phyloP scores from a whole-genome alignment of 192 early-diverging fungal genomes.

The Backusella sp. region DNA sequence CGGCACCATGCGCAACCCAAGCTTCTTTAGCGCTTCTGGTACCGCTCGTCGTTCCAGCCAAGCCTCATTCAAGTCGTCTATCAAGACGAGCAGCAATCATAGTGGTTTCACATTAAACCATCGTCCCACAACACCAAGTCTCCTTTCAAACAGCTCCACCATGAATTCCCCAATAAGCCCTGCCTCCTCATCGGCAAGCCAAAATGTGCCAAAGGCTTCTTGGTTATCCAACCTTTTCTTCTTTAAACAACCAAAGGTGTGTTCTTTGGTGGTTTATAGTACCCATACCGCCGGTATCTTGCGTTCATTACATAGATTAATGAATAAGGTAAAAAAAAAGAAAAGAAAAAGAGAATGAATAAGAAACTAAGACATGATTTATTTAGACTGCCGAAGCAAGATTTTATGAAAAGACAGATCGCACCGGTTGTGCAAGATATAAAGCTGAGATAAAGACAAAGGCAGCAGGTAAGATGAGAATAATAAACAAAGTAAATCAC shows the following conservation, averaged over 20 bases:
- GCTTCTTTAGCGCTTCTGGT: background rate
- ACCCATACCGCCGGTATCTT: conserved; percentile 12
- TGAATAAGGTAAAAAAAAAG: conserved; percentile 16
- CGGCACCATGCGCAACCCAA: background rate
- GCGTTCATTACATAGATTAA: conserved; percentile 13
- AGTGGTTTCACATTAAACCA: conserved; percentile 11
- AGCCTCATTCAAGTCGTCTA: conserved; percentile 19
- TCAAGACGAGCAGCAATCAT: conserved; percentile 7
- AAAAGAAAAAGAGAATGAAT: background rate
- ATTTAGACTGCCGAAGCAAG: conserved; percentile 9
- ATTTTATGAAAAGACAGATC: conserved; percentile 30
- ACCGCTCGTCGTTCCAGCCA: conserved; percentile 16
- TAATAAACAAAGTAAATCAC: background rate
- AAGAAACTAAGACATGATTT: too few relatives aligned
- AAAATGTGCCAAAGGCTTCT: conserved; percentile 14
- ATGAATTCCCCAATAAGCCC: conserved; percentile 14
- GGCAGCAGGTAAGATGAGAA: background rate
- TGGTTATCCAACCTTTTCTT: conserved; percentile 30
- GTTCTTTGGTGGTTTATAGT: conserved; percentile 17
- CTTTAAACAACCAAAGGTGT: conserved; percentile 32
- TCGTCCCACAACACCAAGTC: conserved; percentile 26
- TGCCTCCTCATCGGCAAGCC: background rate
- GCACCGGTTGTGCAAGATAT: conserved; percentile 12
- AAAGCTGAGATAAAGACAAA: conserved; percentile 32
- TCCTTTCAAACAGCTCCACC: conserved; percentile 25